A percentile compares a stretch with the other conserved stretches of the same genome.
Evolutionary conservation across 257 asterid species (phyloP).

Genomic region (Cordia subcordata): DNA sequence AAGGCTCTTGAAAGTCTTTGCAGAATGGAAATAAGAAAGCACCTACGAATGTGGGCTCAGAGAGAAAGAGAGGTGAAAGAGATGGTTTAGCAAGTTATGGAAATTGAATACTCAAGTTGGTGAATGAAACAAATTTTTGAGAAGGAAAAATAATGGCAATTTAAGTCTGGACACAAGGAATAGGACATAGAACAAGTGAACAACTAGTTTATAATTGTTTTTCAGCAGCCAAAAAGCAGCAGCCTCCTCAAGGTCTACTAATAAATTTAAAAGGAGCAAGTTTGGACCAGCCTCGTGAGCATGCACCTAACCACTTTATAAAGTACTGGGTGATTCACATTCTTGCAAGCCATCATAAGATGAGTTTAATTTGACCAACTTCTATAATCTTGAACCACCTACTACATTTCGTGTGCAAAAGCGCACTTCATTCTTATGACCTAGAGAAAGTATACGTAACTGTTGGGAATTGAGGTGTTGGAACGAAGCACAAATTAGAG

Average conservation of each 20-base stretch:
- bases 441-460: too few species aligned
- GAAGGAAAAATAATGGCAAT: not conserved
- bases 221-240: constrained; percentile 1
- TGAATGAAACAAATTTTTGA: not conserved
- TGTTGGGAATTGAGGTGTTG: too few species aligned
- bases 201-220: not conserved
- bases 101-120: not conserved
- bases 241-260: not conserved
- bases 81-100: not conserved
- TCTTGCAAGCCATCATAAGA: not conserved
- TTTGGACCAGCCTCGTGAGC: not conserved
- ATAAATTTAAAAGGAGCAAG: not conserved
- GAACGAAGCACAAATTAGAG: too few species aligned
- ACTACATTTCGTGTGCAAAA: too few species aligned
- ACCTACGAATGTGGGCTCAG: not conserved
- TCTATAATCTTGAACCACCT: too few species aligned
- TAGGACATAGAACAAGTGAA: not conserved
- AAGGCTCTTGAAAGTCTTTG: not conserved
- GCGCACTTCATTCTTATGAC: too few species aligned
- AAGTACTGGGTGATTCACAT: not conserved
- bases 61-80: not conserved
- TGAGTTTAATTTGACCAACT: too few species aligned
- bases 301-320: not conserved
- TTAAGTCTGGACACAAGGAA: not conserved
- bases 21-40: not conserved